Evolutionary conservation across 106 monocot genomes (phyloP).

Genomic region (Dendrobium catenatum): DNA sequence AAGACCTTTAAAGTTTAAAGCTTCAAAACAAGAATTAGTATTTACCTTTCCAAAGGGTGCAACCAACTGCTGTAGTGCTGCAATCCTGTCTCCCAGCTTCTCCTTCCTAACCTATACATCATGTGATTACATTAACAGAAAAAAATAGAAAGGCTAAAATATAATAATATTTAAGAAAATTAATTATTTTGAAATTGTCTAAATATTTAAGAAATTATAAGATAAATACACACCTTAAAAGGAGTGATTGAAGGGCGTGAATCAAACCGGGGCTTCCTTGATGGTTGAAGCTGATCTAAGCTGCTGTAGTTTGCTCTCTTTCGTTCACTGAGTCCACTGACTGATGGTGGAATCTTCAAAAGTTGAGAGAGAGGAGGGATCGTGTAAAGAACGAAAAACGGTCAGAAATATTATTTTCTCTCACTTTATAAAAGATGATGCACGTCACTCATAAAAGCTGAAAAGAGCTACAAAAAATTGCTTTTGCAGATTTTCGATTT

Average conservation of each 20-base stretch:
- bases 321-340: conserved; percentile 22
- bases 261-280: conserved; percentile 41
- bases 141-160: neutral
- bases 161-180: neutral
- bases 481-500: neutral
- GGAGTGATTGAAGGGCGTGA: conserved; percentile 42
- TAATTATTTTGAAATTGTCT: neutral
- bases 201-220: neutral
- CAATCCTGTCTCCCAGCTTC: conserved; percentile 80
- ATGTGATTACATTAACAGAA: neutral
- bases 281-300: conserved; percentile 12
- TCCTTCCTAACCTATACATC: conserved; percentile 73
- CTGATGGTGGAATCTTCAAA: conserved; percentile 23
- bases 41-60: conserved; percentile 86
- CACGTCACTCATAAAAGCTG: conserved; percentile 10
- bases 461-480: conserved; percentile 5
- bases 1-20: neutral
- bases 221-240: conserved; percentile 42
- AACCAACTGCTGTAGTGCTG: conserved; percentile 85
- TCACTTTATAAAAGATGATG: conserved; percentile 8
- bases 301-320: conserved; percentile 7
- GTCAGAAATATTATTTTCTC: neutral
- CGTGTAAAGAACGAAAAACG: neutral
- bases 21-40: neutral
- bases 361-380: conserved; percentile 10